Evolutionary conservation across 495 filamentous ascomycete species (phyloP), one percentile per base, ranked within the genome.

Genomic region (Friedmanniomyces endolithicus): DNA sequence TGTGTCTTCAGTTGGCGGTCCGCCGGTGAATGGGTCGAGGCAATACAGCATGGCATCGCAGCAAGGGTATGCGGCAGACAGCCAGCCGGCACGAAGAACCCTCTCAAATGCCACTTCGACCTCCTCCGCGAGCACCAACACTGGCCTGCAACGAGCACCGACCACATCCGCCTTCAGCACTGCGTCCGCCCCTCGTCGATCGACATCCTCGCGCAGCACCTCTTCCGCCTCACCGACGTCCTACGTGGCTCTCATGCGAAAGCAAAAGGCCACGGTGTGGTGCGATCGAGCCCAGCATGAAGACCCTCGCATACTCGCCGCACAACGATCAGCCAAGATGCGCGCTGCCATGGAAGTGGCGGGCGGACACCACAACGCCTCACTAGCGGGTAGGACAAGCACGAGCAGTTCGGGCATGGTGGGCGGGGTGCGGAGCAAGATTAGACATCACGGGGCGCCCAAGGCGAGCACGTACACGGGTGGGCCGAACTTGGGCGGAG

Each of bases 211-310:
- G 29, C 74, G 78, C 63, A 89, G 86, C 8, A 82, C 79, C 40
- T 75, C 75, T 8, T 82, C 80, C 54, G 78, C 77, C 45, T 75
- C 74, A 11, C 77, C 85, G 6, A 74, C 81, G 27, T 81, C 85
- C 59, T 99, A 99, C 68, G 92, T 99, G 22, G 90, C 92, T 14
- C 74, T 96, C 11, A 84, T 99, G 73, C 80, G 92, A 46, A 87
- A 87, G 62, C 92, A 99, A 65, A 99, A 97, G 65, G 92, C 88
- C 27, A 99, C 92, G 0, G 92, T 99, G 8, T 99, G 92, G 92
- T 96, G 90, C 69, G 94, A 97, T 61, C 88, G 90, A 50, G 79
- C 89, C 14, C 92, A 99, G 63, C 79, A 84, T 48, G 88, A 97
- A 69, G 94, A 99, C 70, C 86, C 94, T 11, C 77, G 88, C 22